Evolutionary conservation across 768 basidiomycete species (phyloP).

Genomic region (Mycena maculata): DNA sequence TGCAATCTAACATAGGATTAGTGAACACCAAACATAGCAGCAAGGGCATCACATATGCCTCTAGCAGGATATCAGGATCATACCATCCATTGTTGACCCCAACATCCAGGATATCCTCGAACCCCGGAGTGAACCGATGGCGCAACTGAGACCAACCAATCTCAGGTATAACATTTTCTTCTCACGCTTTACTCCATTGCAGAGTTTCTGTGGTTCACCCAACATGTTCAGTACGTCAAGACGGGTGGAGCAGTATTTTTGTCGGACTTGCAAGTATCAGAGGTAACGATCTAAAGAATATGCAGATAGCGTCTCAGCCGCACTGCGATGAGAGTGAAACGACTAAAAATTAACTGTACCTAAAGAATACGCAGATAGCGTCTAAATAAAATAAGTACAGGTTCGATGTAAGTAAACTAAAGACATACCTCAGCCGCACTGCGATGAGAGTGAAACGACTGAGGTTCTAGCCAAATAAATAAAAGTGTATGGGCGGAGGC

Average conservation of each 20-base stretch:
- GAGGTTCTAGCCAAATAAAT: background rate
- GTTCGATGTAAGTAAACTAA: background rate
- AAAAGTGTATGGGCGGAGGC: background rate
- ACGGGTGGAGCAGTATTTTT: no score
- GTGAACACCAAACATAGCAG: background rate
- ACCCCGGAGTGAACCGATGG: no score
- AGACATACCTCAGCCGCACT: slow-evolving; percentile 1
- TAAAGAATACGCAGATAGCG: background rate
- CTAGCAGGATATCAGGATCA: slow-evolving; percentile 33
- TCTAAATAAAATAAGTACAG: background rate
- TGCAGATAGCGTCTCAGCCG: background rate
- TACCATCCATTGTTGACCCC: slow-evolving; percentile 8
- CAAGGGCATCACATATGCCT: slow-evolving; percentile 32
- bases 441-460: slow-evolving; percentile 1
- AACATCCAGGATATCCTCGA: background rate
- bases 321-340: no score
- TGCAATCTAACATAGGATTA: slow-evolving; percentile 33
- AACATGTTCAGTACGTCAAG: no score
- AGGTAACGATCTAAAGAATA: background rate
- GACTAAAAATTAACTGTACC: no score
- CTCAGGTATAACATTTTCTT: no score
- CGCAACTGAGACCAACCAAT: no score
- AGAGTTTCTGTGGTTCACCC: no score
- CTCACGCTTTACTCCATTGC: no score
- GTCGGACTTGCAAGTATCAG: no score